A percentile compares a stretch with the other conserved stretches of the same genome.
Conservation (phyloP, 2,329 filamentous ascomycete genomes). For the Xylaria sp. region DNA sequence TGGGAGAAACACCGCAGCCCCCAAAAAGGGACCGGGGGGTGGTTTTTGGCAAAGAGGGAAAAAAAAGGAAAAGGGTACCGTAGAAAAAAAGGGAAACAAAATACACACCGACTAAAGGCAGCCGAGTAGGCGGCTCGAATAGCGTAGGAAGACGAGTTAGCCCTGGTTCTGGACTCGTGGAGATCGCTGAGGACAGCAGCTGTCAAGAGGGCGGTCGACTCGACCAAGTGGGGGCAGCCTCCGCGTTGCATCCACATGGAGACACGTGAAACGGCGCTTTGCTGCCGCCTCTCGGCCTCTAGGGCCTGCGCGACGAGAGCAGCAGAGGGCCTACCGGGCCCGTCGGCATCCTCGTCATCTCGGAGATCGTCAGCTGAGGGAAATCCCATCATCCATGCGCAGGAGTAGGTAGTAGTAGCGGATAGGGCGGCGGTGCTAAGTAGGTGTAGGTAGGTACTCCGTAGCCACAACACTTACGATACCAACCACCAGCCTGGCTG, state of each 20-base stretch:
- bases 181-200: conserved; percentile 64
- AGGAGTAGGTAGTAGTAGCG: conserved; percentile 1
- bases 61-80: background rate
- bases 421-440: background rate
- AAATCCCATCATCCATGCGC: background rate
- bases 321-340: background rate
- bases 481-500: background rate
- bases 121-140: conserved; percentile 66
- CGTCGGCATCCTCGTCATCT: conserved; percentile 14
- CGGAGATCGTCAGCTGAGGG: conserved; percentile 13
- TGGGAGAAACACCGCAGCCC: too few relatives aligned
- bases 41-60: background rate
- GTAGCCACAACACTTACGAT: background rate
- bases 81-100: conserved; percentile 23
- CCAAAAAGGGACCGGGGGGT: too few relatives aligned
- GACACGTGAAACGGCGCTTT: conserved; percentile 52
- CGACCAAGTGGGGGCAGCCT: conserved; percentile 71
- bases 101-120: conserved; percentile 63
- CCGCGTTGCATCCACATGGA: conserved; percentile 68
- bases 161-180: conserved; percentile 29
- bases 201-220: conserved; percentile 69
- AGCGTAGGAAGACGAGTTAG: conserved; percentile 48
- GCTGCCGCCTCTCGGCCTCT: conserved; percentile 28
- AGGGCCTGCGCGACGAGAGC: conserved; percentile 1
- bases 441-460: background rate